Conservation (phyloP, 2,329 filamentous ascomycete genomes). For the Cladosporium sp. region DNA sequence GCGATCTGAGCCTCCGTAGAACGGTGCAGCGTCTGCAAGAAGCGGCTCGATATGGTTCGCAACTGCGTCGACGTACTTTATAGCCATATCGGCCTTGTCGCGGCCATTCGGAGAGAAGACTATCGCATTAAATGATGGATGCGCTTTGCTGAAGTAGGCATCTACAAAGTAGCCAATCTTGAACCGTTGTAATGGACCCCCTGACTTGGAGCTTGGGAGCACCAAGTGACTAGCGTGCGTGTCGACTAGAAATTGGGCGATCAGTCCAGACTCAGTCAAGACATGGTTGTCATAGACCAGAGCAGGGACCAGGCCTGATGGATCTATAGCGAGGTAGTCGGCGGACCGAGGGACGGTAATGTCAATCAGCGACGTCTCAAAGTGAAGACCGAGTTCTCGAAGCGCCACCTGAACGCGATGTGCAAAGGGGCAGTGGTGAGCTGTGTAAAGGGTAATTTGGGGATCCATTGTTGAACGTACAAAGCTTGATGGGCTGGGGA, state of each 20-base stretch:
- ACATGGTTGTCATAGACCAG: slow-evolving; percentile 56
- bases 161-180: slow-evolving; percentile 69
- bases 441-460: slow-evolving; percentile 66
- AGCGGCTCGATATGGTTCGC: slow-evolving; percentile 71
- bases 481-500: too few relatives aligned
- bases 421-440: slow-evolving; percentile 65
- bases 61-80: slow-evolving; percentile 48
- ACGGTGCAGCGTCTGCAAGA: slow-evolving; percentile 45
- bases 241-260: slow-evolving; percentile 69
- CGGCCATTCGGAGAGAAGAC: slow-evolving; percentile 45
- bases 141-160: slow-evolving; percentile 61
- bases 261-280: slow-evolving; percentile 63
- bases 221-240: slow-evolving; percentile 63
- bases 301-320: slow-evolving; percentile 70
- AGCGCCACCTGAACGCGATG: slow-evolving; percentile 56
- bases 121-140: slow-evolving; percentile 44
- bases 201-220: too few relatives aligned
- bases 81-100: slow-evolving; percentile 52
- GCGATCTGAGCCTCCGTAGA: slow-evolving; percentile 42
- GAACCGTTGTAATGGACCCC: slow-evolving; percentile 59
- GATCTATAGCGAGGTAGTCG: slow-evolving; percentile 74
- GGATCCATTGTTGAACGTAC: slow-evolving; percentile 20
- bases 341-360: slow-evolving; percentile 62
- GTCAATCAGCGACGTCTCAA: slow-evolving; percentile 53
- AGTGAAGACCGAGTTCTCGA: slow-evolving; percentile 28